phyloP scores from a whole-genome alignment of 2,329 filamentous ascomycete species.

The Scedosporium dehoogii region DNA sequence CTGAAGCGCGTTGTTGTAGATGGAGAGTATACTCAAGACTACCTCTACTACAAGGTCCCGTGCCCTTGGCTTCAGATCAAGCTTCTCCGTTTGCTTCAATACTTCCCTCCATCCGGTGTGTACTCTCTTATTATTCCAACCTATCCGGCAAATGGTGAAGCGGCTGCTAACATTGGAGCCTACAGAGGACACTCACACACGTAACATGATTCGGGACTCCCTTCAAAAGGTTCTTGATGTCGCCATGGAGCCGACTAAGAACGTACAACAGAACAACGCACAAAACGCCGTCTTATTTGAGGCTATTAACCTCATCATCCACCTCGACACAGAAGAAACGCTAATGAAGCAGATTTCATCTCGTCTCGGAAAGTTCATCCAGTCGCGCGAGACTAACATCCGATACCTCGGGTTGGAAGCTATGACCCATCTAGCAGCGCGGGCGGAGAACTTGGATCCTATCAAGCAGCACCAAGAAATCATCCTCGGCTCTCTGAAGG shows the following conservation, averaged over 20 bases:
- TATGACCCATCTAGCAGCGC: conserved; percentile 94
- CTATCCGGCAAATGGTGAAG: conserved; percentile 14
- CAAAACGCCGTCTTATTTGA: conserved; percentile 97
- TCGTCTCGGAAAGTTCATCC: conserved; percentile 87
- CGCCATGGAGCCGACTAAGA: conserved; percentile 90
- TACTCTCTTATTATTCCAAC: conserved; percentile 6
- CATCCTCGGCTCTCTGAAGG: conserved; percentile 86
- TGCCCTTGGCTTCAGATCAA: conserved; percentile 99
- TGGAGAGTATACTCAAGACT: conserved; percentile 79
- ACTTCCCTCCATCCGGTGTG: conserved; percentile 86
- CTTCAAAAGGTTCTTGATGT: conserved; percentile 84
- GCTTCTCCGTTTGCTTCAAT: conserved; percentile 81
- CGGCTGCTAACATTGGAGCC: neutral
- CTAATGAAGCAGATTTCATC: conserved; percentile 95
- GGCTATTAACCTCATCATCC: conserved; percentile 96
- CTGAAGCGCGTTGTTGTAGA: conserved; percentile 87
- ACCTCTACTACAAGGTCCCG: conserved; percentile 98
- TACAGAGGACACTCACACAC: conserved; percentile 80
- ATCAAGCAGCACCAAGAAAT: conserved; percentile 98
- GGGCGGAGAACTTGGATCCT: conserved; percentile 86
- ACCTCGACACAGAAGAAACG: conserved; percentile 87
- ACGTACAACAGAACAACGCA: conserved; percentile 98
- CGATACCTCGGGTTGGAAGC: conserved; percentile 92
- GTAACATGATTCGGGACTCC: conserved; percentile 84
- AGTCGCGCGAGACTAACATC: conserved; percentile 94